Evolutionary conservation across 345 rosid genomes (phyloP).

Genomic region (Gossypium anomalum): DNA sequence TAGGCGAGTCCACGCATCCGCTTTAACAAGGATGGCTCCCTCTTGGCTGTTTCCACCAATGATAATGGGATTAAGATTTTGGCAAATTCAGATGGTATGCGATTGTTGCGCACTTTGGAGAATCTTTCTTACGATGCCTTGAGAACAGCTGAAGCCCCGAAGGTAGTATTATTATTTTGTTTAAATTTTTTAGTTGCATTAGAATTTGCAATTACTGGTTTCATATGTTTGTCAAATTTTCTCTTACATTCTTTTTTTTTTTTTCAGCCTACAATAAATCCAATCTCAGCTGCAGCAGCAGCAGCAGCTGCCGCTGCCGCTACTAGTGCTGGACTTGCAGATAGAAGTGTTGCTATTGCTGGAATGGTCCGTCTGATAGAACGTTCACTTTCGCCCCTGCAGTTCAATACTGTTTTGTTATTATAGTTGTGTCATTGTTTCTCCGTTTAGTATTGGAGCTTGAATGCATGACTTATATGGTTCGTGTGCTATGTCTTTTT

Average conservation of each 20-base stretch:
- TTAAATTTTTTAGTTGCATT: constrained; percentile 3
- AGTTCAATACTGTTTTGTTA: background rate
- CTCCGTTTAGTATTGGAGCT: background rate
- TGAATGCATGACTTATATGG: background rate
- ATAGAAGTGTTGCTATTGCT: constrained; percentile 58
- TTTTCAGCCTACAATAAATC: constrained; percentile 66
- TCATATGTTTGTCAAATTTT: background rate
- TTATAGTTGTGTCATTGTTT: background rate
- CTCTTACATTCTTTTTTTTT: constrained; percentile 12
- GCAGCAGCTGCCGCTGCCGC: constrained; percentile 35
- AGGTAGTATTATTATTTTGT: constrained; percentile 35
- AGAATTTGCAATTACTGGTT: background rate
- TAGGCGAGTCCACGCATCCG: constrained; percentile 88
- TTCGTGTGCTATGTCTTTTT: background rate
- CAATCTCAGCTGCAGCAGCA: constrained; percentile 43
- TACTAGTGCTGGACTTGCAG: constrained; percentile 66
- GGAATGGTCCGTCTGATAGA: constrained; percentile 61
- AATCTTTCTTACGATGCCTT: constrained; percentile 56
- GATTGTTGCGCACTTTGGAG: constrained; percentile 58
- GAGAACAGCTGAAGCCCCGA: constrained; percentile 54
- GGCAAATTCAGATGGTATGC: constrained; percentile 70
- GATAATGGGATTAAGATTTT: constrained; percentile 77
- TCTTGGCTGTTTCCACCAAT: constrained; percentile 82
- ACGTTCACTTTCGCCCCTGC: background rate
- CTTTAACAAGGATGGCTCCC: constrained; percentile 81